Conservation (phyloP, 306 rosid species). For the Cicer pinnatifidum region DNA sequence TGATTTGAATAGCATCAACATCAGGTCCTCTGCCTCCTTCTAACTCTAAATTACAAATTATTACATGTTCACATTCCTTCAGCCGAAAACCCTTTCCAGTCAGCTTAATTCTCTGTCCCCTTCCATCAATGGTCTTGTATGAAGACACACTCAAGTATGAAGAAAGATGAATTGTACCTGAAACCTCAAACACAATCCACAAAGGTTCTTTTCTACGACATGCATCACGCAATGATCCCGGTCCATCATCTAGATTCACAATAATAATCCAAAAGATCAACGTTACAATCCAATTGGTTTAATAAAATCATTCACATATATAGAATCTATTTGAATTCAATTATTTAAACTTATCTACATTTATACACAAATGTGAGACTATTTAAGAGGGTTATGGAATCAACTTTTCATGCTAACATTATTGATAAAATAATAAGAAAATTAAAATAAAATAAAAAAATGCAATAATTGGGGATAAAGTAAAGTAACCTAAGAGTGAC, state of each 20-base stretch:
- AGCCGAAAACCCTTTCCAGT: slow-evolving; percentile 80
- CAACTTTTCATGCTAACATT: too few species aligned
- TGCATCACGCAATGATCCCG: slow-evolving; percentile 80
- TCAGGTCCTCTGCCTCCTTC: slow-evolving; percentile 97
- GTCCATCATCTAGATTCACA: slow-evolving; percentile 73
- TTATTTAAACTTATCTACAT: too few species aligned
- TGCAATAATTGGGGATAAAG: not conserved
- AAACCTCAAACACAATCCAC: slow-evolving; percentile 92
- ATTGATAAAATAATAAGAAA: too few species aligned
- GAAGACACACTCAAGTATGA: slow-evolving; percentile 77
- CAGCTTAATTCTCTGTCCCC: slow-evolving; percentile 81
- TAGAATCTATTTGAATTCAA: too few species aligned
- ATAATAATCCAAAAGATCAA: not conserved
- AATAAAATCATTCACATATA: too few species aligned
- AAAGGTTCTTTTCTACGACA: slow-evolving; percentile 77
- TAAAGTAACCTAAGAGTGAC: slow-evolving; percentile 62
- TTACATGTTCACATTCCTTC: slow-evolving; percentile 93
- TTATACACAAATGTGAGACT: too few species aligned
- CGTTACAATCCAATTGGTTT: not conserved
- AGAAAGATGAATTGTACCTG: slow-evolving; percentile 72
- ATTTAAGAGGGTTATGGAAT: too few species aligned
- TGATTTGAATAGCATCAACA: slow-evolving; percentile 93
- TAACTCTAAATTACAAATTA: slow-evolving; percentile 88
- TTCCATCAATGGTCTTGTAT: slow-evolving; percentile 79
- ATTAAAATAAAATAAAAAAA: not conserved